Evolutionary conservation across 176 grass and related monocot species (phyloP).

Genomic region (Musa beccarii): DNA sequence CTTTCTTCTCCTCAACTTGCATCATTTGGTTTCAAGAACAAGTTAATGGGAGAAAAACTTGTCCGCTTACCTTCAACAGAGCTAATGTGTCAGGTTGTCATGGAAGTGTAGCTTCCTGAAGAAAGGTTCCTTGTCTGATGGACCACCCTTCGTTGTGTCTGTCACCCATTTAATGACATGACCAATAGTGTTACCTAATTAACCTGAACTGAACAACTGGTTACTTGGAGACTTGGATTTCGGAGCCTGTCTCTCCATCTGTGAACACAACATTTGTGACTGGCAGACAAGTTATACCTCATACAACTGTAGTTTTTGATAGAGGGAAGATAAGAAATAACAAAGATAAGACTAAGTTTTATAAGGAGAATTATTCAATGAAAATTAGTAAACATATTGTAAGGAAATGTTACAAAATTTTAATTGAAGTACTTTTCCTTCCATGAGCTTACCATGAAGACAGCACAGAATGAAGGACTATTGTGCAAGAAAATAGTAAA

Average conservation of each 20-base stretch:
- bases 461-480: no score
- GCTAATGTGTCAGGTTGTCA: not conserved
- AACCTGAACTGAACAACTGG: conserved; percentile 37
- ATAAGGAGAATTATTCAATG: no score
- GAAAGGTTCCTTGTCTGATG: conserved; percentile 2
- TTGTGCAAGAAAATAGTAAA: no score
- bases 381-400: no score
- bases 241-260: conserved; percentile 18
- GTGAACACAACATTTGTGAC: conserved; percentile 9
- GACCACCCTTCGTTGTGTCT: conserved; percentile 23
- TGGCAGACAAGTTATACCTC: conserved; percentile 28
- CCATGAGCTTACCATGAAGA: no score
- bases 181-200: conserved; percentile 11
- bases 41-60: conserved; percentile 36
- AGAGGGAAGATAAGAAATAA: conserved; percentile 16
- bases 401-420: no score
- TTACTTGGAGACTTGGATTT: conserved; percentile 48
- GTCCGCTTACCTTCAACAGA: not conserved
- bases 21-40: conserved; percentile 54
- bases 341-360: not conserved
- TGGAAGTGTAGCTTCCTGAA: no score
- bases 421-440: no score
- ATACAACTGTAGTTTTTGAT: conserved; percentile 7
- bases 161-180: conserved; percentile 30
- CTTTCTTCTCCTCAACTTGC: conserved; percentile 35